phyloP scores from a whole-genome alignment of 1,139 yeast genomes.

The Trichomonascaceae sp. region DNA sequence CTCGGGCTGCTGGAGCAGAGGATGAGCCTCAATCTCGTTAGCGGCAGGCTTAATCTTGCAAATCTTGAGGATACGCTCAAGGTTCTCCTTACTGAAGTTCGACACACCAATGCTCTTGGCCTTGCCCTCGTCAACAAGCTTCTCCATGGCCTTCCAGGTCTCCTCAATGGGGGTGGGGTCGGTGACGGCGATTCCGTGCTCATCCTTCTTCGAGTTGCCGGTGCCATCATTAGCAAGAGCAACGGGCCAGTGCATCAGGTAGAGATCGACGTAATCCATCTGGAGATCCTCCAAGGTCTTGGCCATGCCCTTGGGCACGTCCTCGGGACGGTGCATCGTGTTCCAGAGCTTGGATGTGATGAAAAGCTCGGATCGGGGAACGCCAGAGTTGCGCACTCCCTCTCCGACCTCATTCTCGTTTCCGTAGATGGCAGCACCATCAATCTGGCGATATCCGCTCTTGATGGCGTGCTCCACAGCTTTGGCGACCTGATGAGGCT shows the following conservation, averaged over 20 bases:
- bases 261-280: constrained; percentile 58
- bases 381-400: constrained; percentile 23
- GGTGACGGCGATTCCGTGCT: background rate
- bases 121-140: constrained; percentile 43
- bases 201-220: constrained; percentile 29
- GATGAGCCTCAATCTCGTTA: constrained; percentile 82
- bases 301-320: constrained; percentile 43
- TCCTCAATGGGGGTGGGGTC: constrained; percentile 38
- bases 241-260: constrained; percentile 50
- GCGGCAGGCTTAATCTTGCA: constrained; percentile 64
- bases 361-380: constrained; percentile 52
- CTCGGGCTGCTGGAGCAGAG: constrained; percentile 65
- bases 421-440: constrained; percentile 44
- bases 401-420: constrained; percentile 46
- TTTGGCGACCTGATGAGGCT: constrained; percentile 24
- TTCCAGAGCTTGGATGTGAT: constrained; percentile 78
- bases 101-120: constrained; percentile 70
- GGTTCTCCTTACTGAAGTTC: constrained; percentile 59
- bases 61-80: constrained; percentile 59
- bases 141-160: constrained; percentile 64
- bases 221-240: constrained; percentile 44
- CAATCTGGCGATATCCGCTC: constrained; percentile 49
- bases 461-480: constrained; percentile 15
- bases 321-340: constrained; percentile 46
- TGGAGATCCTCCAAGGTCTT: constrained; percentile 47